These are phyloP conservation scores for Taiozyma sp. DNA, from an alignment of 1,139 yeast genomes.

Conservation along the genomic window DNA sequence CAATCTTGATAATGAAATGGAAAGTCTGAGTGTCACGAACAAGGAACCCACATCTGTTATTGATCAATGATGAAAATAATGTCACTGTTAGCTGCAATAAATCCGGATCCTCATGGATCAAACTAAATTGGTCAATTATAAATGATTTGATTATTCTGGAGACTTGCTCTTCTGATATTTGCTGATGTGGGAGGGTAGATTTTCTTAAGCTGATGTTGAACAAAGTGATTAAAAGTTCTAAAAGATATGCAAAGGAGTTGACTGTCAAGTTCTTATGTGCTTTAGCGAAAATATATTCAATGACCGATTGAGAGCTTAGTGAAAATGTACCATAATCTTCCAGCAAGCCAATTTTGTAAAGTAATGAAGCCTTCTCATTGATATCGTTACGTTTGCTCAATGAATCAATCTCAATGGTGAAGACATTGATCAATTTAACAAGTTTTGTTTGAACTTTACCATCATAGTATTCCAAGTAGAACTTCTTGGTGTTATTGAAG, in stretches of 20 bases:
- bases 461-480: constrained; percentile 24
- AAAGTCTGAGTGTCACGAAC: constrained; percentile 36
- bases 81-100: constrained; percentile 48
- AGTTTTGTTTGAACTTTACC: constrained; percentile 35
- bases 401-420: constrained; percentile 35
- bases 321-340: constrained; percentile 60
- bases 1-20: constrained; percentile 31
- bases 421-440: constrained; percentile 36
- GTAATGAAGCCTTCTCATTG: constrained; percentile 52
- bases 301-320: constrained; percentile 38
- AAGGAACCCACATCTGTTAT: constrained; percentile 45
- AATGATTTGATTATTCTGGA: constrained; percentile 14
- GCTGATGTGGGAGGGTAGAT: background rate
- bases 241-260: constrained; percentile 28
- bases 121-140: constrained; percentile 10
- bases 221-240: constrained; percentile 38
- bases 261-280: constrained; percentile 26
- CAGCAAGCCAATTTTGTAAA: constrained; percentile 51
- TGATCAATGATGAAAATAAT: constrained; percentile 46
- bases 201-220: constrained; percentile 29
- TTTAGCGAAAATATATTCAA: constrained; percentile 8
- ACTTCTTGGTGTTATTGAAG: constrained; percentile 10
- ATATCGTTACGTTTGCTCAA: constrained; percentile 37
- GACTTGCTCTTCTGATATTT: constrained; percentile 9
- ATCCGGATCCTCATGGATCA: constrained; percentile 31